These are phyloP conservation scores for Blastocystis sp. DNA, from an alignment of 352 stramenopile species.

Conservation along the genomic window DNA sequence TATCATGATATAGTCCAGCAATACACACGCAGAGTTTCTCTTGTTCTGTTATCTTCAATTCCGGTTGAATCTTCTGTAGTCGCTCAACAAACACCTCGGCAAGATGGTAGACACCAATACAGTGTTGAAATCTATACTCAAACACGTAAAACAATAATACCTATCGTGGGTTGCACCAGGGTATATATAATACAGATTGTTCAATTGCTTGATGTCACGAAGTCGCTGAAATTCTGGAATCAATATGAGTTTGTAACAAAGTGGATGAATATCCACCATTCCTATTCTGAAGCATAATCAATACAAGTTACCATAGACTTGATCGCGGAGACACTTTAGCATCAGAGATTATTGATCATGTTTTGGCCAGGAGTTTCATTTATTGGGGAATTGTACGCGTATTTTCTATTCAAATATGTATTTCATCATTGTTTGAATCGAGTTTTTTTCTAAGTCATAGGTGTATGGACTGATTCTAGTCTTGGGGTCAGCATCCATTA, in stretches of 20 bases:
- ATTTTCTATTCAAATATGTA: no score
- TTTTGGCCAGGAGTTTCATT: constrained; percentile 16
- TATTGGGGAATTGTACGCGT: neutral
- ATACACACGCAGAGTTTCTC: constrained; percentile 61
- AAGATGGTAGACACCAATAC: constrained; percentile 65
- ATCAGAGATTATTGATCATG: neutral
- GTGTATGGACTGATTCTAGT: no score
- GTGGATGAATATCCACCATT: constrained; percentile 65
- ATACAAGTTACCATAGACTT: constrained; percentile 3
- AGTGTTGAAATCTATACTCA: constrained; percentile 63
- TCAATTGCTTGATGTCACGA: constrained; percentile 53
- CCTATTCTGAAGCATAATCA: neutral
- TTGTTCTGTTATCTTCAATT: constrained; percentile 52
- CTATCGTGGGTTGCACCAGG: constrained; percentile 61
- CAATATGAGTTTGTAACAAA: constrained; percentile 54
- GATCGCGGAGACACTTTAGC: constrained; percentile 13
- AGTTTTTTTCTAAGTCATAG: no score
- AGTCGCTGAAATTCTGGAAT: constrained; percentile 64
- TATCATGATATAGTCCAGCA: constrained; percentile 53
- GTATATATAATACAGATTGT: constrained; percentile 45
- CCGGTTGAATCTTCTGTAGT: constrained; percentile 40
- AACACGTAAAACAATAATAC: neutral
- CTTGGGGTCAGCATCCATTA: no score
- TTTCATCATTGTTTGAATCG: no score
- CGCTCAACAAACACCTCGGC: constrained; percentile 56